Evolutionary conservation across 2,329 filamentous ascomycete species (phyloP).

Genomic region (Incumbomyces lentus): DNA sequence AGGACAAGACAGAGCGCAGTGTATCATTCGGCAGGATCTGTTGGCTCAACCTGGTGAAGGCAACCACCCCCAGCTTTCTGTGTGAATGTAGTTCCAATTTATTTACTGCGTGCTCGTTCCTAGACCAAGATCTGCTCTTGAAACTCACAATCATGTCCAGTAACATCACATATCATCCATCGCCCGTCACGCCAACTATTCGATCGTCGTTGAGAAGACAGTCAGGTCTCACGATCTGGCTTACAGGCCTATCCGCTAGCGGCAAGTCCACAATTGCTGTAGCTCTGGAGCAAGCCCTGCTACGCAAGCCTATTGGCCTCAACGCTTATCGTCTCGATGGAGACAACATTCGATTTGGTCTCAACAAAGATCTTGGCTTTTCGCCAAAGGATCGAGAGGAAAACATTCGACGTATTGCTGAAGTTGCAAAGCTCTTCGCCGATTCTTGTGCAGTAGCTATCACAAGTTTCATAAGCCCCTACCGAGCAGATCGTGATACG

Average conservation of each 20-base stretch:
- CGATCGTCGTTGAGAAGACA: conserved; percentile 55
- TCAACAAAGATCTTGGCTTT: conserved; percentile 97
- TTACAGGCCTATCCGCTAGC: conserved; percentile 89
- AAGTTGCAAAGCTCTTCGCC: conserved; percentile 94
- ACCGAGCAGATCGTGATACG: conserved; percentile 72
- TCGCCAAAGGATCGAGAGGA: conserved; percentile 87
- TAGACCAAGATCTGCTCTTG: conserved; percentile 3
- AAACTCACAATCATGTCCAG: conserved; percentile 20
- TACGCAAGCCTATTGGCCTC: conserved; percentile 59
- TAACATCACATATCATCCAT: conserved; percentile 39
- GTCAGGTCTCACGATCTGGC: conserved; percentile 90
- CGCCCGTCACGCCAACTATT: conserved; percentile 32
- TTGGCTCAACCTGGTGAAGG: not conserved
- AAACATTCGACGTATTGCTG: conserved; percentile 93
- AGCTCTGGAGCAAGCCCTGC: conserved; percentile 90
- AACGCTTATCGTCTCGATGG: conserved; percentile 89
- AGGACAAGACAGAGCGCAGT: no score
- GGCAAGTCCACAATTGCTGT: conserved; percentile 97
- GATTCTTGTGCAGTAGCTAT: conserved; percentile 79
- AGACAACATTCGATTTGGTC: conserved; percentile 94
- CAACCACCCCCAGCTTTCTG: not conserved
- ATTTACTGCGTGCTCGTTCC: conserved; percentile 7
- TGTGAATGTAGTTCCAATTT: conserved; percentile 12
- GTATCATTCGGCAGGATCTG: conserved; percentile 1
- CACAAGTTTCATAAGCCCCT: conserved; percentile 94